A percentile compares a stretch with the other conserved stretches of the same genome.
phyloP scores from a whole-genome alignment of 208 protist genomes.

The Leishmania aethiopica region DNA sequence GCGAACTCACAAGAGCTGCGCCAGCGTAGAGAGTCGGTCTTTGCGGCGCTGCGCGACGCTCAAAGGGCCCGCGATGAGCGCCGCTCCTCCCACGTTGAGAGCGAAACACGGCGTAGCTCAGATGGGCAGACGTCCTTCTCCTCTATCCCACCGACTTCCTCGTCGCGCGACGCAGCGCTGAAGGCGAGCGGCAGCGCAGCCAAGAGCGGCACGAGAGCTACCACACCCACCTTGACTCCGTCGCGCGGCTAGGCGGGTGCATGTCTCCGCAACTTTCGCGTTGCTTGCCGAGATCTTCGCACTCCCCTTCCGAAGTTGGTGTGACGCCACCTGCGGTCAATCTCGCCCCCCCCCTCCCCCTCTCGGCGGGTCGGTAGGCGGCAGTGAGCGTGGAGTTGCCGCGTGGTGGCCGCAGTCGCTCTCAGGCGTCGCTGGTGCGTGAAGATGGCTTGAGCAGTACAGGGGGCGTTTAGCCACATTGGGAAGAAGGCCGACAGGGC shows the following conservation, averaged over 20 bases:
- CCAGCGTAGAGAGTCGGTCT: slow-evolving; percentile 13
- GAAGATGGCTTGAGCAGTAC: background rate
- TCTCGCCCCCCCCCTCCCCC: background rate
- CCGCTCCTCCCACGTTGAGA: background rate
- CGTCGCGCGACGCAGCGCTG: background rate
- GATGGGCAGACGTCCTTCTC: background rate
- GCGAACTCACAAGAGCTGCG: slow-evolving; percentile 13
- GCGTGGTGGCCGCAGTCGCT: background rate
- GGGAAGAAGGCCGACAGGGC: background rate
- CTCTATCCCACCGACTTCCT: background rate
- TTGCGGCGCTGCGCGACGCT: slow-evolving; percentile 11
- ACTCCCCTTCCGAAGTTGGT: background rate
- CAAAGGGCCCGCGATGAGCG: background rate
- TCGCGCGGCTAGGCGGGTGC: background rate
- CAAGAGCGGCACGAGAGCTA: background rate
- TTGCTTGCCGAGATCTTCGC: background rate
- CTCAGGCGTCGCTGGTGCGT: background rate
- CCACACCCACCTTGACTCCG: background rate
- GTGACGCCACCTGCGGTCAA: background rate
- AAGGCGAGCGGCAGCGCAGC: background rate
- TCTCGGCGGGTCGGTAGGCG: background rate
- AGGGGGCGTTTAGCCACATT: background rate
- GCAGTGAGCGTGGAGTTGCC: background rate
- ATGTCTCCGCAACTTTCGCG: background rate
- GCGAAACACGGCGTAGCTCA: background rate